Percentiles rank a stretch among this genome's conserved stretches.
phyloP scores from a whole-genome alignment of 2,329 filamentous ascomycete genomes.

The Ascochyta lentis region DNA sequence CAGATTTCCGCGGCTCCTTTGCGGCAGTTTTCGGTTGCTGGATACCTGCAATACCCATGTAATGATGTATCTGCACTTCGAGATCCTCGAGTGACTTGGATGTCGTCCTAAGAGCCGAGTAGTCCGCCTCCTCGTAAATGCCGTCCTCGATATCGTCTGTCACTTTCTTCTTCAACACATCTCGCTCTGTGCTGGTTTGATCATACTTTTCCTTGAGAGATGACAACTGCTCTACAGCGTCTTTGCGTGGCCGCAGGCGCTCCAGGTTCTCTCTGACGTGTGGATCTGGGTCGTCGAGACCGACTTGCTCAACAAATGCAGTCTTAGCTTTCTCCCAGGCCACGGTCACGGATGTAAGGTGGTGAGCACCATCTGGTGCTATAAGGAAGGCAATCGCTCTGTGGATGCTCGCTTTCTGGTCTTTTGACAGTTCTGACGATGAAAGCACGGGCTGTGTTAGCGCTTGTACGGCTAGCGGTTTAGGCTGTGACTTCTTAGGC shows the following conservation, averaged over 20 bases:
- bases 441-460: constrained; percentile 12
- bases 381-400: constrained; percentile 34
- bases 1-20: constrained; percentile 2
- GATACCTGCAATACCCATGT: constrained; percentile 36
- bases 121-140: constrained; percentile 34
- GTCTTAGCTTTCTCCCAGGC: constrained; percentile 37
- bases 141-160: constrained; percentile 39
- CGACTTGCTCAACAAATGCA: constrained; percentile 32
- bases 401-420: constrained; percentile 30
- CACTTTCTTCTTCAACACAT: constrained; percentile 37
- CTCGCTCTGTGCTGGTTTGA: constrained; percentile 25
- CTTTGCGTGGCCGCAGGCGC: constrained; percentile 35
- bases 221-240: constrained; percentile 40
- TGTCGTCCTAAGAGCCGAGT: constrained; percentile 32
- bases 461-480: background rate
- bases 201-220: constrained; percentile 28
- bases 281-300: constrained; percentile 28
- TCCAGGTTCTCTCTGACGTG: constrained; percentile 32
- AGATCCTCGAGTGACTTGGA: constrained; percentile 37
- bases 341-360: constrained; percentile 22
- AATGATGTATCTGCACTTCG: constrained; percentile 38
- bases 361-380: constrained; percentile 29
- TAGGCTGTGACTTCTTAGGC: constrained; percentile 17
- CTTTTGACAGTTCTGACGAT: constrained; percentile 38
- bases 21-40: constrained; percentile 14